Percentiles rank a stretch among this genome's conserved stretches.
These are phyloP conservation scores for Hypsizygus ulmarius DNA, from an alignment of 1,284 basidiomycete genomes.

Conservation along the genomic window DNA sequence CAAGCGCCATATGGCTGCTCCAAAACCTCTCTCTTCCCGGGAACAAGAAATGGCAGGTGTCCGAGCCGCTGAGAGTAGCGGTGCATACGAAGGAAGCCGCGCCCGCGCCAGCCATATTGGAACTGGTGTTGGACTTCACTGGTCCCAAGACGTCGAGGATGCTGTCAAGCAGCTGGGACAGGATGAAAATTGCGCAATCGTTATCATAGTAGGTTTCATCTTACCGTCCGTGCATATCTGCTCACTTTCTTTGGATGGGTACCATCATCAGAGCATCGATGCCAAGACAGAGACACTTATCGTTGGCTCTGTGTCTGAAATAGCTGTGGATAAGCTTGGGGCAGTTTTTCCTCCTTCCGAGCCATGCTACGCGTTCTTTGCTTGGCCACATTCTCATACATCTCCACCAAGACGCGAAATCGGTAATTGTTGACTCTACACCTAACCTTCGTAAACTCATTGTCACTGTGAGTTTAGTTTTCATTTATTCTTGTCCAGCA, in stretches of 20 bases:
- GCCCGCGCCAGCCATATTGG: constrained; percentile 56
- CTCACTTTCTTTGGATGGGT: too few relatives aligned
- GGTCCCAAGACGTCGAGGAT: constrained; percentile 60
- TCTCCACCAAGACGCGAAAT: constrained; percentile 50
- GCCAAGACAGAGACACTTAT: constrained; percentile 53
- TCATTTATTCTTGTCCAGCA: constrained; percentile 87
- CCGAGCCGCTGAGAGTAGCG: constrained; percentile 63
- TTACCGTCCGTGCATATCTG: constrained; percentile 2
- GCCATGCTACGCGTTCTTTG: constrained; percentile 71
- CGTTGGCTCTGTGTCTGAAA: constrained; percentile 39
- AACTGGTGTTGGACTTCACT: constrained; percentile 57
- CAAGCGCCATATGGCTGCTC: constrained; percentile 67
- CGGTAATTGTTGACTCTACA: constrained; percentile 36
- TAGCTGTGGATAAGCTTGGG: constrained; percentile 43
- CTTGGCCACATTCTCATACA: constrained; percentile 54
- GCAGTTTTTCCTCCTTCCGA: constrained; percentile 52
- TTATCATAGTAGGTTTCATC: constrained; percentile 58
- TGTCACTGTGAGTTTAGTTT: constrained; percentile 44
- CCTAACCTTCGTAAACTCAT: not conserved
- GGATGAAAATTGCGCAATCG: constrained; percentile 49
- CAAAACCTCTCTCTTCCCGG: constrained; percentile 75
- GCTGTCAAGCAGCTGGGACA: constrained; percentile 58
- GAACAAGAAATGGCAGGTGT: constrained; percentile 81
- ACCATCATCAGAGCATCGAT: constrained; percentile 57
- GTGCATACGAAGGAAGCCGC: constrained; percentile 55